Percentiles rank a stretch among this genome's conserved stretches.
phyloP scores from a whole-genome alignment of 2,329 filamentous ascomycete species.

The Neurospora sp. region DNA sequence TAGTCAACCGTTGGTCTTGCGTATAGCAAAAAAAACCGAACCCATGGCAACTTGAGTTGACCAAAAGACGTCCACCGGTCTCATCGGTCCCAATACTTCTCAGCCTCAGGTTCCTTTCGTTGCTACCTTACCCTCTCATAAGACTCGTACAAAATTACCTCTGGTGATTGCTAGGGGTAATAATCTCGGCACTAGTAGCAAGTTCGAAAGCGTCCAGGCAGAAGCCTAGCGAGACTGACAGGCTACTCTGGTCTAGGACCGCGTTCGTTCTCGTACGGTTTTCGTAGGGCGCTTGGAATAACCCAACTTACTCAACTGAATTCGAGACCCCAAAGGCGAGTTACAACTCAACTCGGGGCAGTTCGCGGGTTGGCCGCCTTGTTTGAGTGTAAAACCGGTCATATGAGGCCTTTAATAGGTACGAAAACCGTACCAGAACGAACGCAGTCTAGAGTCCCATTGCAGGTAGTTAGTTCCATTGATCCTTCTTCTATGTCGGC shows the following conservation, averaged over 20 bases:
- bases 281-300: not conserved
- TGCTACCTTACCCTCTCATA: not conserved
- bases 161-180: not conserved
- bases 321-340: not conserved
- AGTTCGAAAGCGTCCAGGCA: not conserved
- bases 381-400: too few species aligned
- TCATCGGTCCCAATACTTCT: not conserved
- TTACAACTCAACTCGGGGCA: not conserved
- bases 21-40: not conserved
- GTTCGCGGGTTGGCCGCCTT: not conserved
- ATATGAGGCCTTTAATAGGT: too few species aligned
- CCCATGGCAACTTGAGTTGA: not conserved
- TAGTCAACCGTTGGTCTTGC: not conserved
- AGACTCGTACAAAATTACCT: not conserved
- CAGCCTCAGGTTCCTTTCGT: not conserved
- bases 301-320: not conserved
- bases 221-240: not conserved
- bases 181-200: not conserved
- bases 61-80: not conserved
- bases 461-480: not conserved
- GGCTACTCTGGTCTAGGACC: not conserved
- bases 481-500: not conserved
- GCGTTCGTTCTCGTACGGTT: not conserved
- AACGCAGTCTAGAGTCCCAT: not conserved
- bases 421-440: too few species aligned